phyloP scores from a whole-genome alignment of 2,329 filamentous ascomycete species.

The Colletotrichum filicis region DNA sequence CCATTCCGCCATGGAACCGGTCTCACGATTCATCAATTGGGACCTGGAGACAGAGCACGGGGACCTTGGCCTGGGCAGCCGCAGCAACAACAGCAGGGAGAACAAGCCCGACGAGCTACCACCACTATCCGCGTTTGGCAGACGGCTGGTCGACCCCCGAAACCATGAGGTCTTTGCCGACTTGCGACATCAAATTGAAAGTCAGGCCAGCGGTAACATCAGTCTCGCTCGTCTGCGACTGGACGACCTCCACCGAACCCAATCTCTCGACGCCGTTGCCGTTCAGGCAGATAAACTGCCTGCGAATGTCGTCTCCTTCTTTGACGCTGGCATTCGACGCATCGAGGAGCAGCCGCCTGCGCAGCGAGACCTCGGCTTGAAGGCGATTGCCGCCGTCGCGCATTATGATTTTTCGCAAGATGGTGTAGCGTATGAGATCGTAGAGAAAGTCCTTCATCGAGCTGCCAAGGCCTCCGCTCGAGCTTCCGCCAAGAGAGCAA shows the following conservation, averaged over 20 bases:
- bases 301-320: constrained; percentile 3
- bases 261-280: not conserved
- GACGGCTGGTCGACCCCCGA: not conserved
- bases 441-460: not conserved
- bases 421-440: not conserved
- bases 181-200: not conserved
- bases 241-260: not conserved
- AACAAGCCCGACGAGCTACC: not conserved
- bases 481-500: not conserved
- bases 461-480: not conserved
- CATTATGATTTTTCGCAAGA: not conserved
- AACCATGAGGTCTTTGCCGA: not conserved
- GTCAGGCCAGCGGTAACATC: not conserved
- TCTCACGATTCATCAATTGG: not conserved
- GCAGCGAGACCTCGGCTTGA: not conserved
- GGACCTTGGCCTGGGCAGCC: not conserved
- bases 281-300: not conserved
- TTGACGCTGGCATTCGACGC: not conserved
- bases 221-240: constrained; percentile 6
- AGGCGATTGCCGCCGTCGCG: constrained; percentile 11
- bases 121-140: not conserved
- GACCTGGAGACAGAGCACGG: constrained; percentile 8
- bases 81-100: not conserved
- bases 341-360: constrained; percentile 2
- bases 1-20: not conserved